Conservation (phyloP, 2,329 filamentous ascomycete species). For the Tolypocladium pustulatum region DNA sequence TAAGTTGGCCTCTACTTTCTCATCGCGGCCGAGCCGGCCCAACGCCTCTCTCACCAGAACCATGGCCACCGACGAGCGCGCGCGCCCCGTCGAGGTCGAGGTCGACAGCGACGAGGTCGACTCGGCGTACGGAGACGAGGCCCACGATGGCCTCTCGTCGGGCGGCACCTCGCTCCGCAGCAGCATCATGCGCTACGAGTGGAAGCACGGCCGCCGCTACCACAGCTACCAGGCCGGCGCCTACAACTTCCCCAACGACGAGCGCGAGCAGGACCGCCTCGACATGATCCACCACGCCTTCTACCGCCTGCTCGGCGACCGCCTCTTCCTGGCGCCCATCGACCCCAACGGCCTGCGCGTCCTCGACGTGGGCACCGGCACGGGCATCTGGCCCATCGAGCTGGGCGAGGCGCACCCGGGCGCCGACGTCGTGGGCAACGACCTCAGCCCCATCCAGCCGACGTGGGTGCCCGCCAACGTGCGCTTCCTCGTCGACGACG, state of each 20-base stretch:
- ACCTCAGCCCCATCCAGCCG: constrained; percentile 15
- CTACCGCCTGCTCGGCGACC: constrained; percentile 28
- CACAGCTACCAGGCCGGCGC: constrained; percentile 24
- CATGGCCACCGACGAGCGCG: not conserved
- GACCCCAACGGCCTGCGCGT: constrained; percentile 19
- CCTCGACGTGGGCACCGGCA: constrained; percentile 14
- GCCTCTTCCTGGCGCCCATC: constrained; percentile 26
- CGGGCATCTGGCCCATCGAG: constrained; percentile 14
- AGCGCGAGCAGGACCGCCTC: constrained; percentile 37
- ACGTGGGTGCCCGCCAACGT: constrained; percentile 12
- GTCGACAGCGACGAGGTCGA: constrained; percentile 5
- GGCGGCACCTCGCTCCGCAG: constrained; percentile 18
- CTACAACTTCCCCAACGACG: constrained; percentile 14
- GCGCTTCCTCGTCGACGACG: constrained; percentile 15
- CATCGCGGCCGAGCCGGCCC: no score
- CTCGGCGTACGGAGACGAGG: constrained; percentile 5
- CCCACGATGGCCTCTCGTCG: constrained; percentile 4
- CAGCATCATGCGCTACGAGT: constrained; percentile 22
- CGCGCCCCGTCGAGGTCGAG: not conserved
- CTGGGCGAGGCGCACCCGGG: constrained; percentile 12
- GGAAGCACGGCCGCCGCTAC: constrained; percentile 28
- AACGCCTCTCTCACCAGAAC: no score
- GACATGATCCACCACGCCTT: constrained; percentile 44
- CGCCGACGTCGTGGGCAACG: constrained; percentile 13
- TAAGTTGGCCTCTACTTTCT: not conserved